These are phyloP conservation scores for Ogataea hybrid DNA, from an alignment of 1,139 yeast species.

Conservation along the genomic window DNA sequence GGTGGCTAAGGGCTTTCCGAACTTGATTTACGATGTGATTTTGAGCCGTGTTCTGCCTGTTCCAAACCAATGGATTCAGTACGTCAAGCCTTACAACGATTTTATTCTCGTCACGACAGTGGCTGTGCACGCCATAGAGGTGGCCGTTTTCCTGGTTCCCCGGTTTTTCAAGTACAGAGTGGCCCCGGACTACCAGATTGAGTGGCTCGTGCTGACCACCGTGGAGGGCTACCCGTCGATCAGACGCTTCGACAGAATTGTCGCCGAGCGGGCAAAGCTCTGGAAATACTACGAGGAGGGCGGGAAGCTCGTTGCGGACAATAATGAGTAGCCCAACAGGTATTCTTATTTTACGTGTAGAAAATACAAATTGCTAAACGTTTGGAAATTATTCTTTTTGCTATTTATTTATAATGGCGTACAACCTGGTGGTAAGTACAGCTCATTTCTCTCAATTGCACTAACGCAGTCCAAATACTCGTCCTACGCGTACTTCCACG, in stretches of 20 bases:
- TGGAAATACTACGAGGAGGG: constrained; percentile 11
- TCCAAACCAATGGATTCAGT: constrained; percentile 23
- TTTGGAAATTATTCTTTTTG: background rate
- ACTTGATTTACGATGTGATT: constrained; percentile 20
- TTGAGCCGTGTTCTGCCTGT: constrained; percentile 13
- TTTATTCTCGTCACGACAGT: constrained; percentile 34
- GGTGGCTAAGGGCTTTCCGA: constrained; percentile 29
- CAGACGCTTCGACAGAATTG: constrained; percentile 41
- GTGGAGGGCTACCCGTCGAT: constrained; percentile 58
- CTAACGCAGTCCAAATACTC: constrained; percentile 2
- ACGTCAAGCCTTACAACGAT: constrained; percentile 23
- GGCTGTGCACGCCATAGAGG: constrained; percentile 50
- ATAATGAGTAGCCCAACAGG: background rate
- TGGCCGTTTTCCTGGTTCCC: constrained; percentile 42
- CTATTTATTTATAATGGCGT: constrained; percentile 4
- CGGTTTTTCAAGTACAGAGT: constrained; percentile 52
- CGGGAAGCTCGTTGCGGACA: constrained; percentile 5
- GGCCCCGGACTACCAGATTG: constrained; percentile 46
- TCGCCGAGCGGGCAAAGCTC: constrained; percentile 9
- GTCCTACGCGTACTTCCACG: constrained; percentile 9
- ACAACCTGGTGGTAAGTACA: constrained; percentile 11
- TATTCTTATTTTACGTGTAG: no score
- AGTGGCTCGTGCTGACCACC: constrained; percentile 52
- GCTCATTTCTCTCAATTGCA: no score
- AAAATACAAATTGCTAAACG: no score